A percentile compares a stretch with the other conserved stretches of the same genome.
Conservation (phyloP, 352 stramenopile genomes). For the Pythium vanterpoolii region DNA sequence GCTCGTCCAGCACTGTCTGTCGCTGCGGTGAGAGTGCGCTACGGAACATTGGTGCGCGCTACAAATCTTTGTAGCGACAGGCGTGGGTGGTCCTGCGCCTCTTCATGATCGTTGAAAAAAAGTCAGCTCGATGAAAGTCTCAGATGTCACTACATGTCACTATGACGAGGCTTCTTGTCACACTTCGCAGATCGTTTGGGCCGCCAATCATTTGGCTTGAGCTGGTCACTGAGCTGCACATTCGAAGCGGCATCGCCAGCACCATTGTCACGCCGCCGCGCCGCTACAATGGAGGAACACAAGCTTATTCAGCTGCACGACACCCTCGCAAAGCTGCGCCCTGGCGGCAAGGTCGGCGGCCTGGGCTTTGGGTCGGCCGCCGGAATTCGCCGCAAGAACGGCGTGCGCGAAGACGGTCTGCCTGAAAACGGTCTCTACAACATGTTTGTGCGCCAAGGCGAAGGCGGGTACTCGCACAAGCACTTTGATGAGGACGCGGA, state of each 20-base stretch:
- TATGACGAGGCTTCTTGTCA: not conserved
- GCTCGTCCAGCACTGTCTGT: constrained; percentile 5
- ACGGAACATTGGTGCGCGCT: no score
- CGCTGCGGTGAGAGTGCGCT: constrained; percentile 5
- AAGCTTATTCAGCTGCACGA: constrained; percentile 86
- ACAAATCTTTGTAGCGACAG: no score
- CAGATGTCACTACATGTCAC: constrained; percentile 11
- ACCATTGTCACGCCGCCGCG: not conserved
- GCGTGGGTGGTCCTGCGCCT: not conserved
- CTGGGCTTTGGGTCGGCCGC: constrained; percentile 59
- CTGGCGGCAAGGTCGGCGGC: constrained; percentile 78
- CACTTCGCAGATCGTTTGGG: constrained; percentile 10
- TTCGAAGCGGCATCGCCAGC: constrained; percentile 1
- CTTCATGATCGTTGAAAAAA: constrained; percentile 6
- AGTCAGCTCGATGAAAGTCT: not conserved
- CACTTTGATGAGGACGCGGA: constrained; percentile 60
- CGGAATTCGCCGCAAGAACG: constrained; percentile 42
- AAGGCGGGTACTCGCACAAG: constrained; percentile 76
- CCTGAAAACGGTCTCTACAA: constrained; percentile 81
- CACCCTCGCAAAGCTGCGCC: constrained; percentile 80
- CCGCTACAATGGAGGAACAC: constrained; percentile 65
- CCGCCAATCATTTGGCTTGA: constrained; percentile 16
- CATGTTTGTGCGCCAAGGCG: constrained; percentile 82
- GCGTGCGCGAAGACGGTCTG: constrained; percentile 66
- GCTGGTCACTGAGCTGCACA: not conserved